Conservation (phyloP, 345 rosid genomes). For the Iberis pinnata region DNA sequence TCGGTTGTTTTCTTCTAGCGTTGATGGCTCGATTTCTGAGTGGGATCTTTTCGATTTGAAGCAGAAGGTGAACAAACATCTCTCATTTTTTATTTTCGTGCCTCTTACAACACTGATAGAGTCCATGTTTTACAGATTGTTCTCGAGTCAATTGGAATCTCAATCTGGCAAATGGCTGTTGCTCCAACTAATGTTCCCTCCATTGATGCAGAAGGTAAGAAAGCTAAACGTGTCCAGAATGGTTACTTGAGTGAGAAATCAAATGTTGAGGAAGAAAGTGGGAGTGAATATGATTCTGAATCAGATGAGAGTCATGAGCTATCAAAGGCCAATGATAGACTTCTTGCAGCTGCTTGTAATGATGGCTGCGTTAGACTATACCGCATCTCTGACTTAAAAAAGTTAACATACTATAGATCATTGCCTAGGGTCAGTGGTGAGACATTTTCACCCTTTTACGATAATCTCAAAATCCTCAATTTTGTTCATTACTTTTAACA, state of each 20-base stretch:
- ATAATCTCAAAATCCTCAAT: neutral
- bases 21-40: constrained; percentile 78
- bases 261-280: constrained; percentile 39
- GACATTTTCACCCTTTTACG: constrained; percentile 32
- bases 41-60: constrained; percentile 82
- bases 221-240: constrained; percentile 38
- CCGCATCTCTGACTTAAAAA: constrained; percentile 42
- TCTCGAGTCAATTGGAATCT: constrained; percentile 60
- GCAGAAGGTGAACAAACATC: constrained; percentile 42
- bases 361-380: constrained; percentile 81
- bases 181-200: constrained; percentile 33
- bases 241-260: constrained; percentile 38
- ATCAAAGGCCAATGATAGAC: constrained; percentile 31
- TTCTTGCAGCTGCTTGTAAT: constrained; percentile 68
- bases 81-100: neutral
- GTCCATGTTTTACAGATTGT: constrained; percentile 46
- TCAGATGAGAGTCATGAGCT: constrained; percentile 36
- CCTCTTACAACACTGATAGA: no score
- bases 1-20: constrained; percentile 69
- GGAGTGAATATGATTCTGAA: constrained; percentile 51
- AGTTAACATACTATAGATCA: constrained; percentile 53
- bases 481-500: constrained; percentile 10
- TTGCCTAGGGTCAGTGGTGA: constrained; percentile 97
- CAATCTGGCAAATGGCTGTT: constrained; percentile 94
- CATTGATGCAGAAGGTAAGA: constrained; percentile 20